phyloP scores from a whole-genome alignment of 768 basidiomycete genomes.

The Amanita jacksonii region DNA sequence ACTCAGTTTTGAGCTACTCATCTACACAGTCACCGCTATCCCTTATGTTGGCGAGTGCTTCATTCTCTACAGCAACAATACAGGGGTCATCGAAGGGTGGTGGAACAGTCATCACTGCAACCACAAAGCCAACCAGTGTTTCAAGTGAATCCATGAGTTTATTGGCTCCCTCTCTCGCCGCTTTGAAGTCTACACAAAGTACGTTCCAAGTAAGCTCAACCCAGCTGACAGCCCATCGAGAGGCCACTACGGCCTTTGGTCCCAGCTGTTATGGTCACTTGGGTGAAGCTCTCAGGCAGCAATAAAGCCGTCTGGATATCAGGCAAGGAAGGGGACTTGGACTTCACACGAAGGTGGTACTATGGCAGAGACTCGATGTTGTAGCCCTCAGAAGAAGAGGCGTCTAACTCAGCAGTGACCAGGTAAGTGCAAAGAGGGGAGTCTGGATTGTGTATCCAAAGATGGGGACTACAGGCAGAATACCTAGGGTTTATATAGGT shows the following conservation, averaged over 20 bases:
- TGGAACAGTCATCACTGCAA: slow-evolving; percentile 28
- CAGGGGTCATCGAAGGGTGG: slow-evolving; percentile 32
- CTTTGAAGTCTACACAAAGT: slow-evolving; percentile 20
- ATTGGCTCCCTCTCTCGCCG: not conserved
- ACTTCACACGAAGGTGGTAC: no score
- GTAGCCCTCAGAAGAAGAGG: no score
- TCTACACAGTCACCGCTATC: slow-evolving; percentile 1
- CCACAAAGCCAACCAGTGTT: slow-evolving; percentile 18
- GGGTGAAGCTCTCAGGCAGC: no score
- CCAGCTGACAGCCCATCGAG: slow-evolving; percentile 29
- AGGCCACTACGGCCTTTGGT: slow-evolving; percentile 16
- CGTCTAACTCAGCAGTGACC: no score
- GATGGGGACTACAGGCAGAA: no score
- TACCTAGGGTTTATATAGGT: no score
- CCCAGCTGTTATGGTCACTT: slow-evolving; percentile 21
- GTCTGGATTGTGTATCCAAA: no score
- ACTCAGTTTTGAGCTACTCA: slow-evolving; percentile 32
- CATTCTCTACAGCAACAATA: slow-evolving; percentile 28
- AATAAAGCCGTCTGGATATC: no score
- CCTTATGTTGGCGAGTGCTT: no score
- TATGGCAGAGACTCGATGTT: no score
- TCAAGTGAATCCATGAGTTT: slow-evolving; percentile 16
- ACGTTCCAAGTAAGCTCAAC: slow-evolving; percentile 26
- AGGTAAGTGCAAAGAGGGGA: no score
- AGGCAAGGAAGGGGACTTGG: no score